These are phyloP conservation scores for Silene latifolia DNA, from an alignment of 148 eudicot species.

Conservation along the genomic window DNA sequence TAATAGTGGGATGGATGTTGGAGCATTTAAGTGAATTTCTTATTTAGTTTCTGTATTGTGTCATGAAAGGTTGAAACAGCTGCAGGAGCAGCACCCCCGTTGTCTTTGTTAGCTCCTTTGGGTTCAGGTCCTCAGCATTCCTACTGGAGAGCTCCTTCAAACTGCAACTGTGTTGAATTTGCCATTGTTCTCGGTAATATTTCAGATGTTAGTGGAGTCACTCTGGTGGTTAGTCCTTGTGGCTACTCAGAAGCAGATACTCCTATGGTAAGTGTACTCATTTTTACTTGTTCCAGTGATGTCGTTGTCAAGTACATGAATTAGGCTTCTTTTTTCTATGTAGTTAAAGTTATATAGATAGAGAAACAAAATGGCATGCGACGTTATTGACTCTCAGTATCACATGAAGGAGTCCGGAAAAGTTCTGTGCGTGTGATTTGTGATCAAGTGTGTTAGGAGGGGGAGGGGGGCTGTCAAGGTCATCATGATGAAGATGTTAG, in stretches of 20 bases:
- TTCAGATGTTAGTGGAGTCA: conserved; percentile 81
- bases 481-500: too few relatives aligned
- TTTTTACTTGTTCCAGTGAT: not conserved
- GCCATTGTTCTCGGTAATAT: conserved; percentile 65
- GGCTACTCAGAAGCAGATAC: conserved; percentile 90
- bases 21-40: not conserved
- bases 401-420: too few relatives aligned
- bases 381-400: too few relatives aligned
- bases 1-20: not conserved
- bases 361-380: too few relatives aligned
- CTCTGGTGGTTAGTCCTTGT: conserved; percentile 78
- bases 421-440: too few relatives aligned
- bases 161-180: conserved; percentile 63
- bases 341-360: too few relatives aligned
- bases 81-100: conserved; percentile 73
- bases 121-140: conserved; percentile 59
- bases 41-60: conserved; percentile 19
- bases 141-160: conserved; percentile 89
- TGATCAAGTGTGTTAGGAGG: too few relatives aligned
- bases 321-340: too few relatives aligned
- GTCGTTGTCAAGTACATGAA: not conserved
- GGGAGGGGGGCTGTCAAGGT: too few relatives aligned
- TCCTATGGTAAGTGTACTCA: conserved; percentile 64
- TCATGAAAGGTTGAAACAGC: conserved; percentile 74
- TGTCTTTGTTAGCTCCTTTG: conserved; percentile 80